A percentile compares a stretch with the other conserved stretches of the same genome.
phyloP scores from a whole-genome alignment of 805 yeast species.

The Groenewaldozyma salmanticensis region DNA sequence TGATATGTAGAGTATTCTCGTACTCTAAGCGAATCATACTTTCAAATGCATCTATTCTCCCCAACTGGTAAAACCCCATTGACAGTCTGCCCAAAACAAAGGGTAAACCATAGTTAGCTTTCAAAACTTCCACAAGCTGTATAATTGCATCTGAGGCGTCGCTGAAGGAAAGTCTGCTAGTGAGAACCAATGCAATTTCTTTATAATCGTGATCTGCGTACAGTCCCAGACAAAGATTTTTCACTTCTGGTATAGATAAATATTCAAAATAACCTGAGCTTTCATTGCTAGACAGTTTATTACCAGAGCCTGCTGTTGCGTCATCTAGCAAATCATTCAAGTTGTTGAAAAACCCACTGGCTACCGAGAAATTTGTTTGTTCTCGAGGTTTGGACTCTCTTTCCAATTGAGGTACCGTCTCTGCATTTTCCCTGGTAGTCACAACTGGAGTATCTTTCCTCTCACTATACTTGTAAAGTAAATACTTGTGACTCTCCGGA shows the following conservation, averaged over 20 bases:
- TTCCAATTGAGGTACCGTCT: not conserved
- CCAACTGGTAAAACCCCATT: not conserved
- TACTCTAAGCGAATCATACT: not conserved
- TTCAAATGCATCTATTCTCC: not conserved
- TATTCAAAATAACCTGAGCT: not conserved
- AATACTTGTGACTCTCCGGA: not conserved
- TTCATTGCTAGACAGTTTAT: not conserved
- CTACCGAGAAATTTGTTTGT: not conserved
- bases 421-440: not conserved
- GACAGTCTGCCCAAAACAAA: not conserved
- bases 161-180: not conserved
- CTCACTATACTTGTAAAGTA: no score
- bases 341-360: not conserved
- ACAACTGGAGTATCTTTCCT: not conserved
- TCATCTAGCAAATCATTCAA: not conserved
- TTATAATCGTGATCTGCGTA: not conserved
- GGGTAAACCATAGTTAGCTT: not conserved
- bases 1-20: not conserved
- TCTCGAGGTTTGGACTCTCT: not conserved
- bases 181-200: not conserved
- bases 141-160: not conserved
- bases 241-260: not conserved
- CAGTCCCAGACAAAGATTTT: not conserved
- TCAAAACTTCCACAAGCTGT: no score
- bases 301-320: no score